Conservation (phyloP, 257 asterid genomes). For the Solanum pinnatisectum region DNA sequence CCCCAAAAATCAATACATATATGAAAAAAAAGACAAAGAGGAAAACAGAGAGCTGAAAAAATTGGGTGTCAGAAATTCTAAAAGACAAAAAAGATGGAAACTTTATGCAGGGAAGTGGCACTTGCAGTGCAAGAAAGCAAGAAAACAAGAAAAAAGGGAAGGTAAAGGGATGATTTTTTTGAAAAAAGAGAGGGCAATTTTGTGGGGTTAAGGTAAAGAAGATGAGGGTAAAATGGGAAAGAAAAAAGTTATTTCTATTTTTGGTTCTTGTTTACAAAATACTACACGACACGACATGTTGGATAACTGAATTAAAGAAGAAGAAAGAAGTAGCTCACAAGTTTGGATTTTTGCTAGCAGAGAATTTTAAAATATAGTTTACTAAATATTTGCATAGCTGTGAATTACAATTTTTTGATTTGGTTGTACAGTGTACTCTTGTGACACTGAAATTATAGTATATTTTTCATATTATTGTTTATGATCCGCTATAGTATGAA, state of each 20-base stretch:
- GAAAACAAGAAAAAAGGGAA: background rate
- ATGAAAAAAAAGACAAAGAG: background rate
- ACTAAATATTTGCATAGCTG: background rate
- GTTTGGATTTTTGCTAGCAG: background rate
- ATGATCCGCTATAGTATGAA: fast-evolving
- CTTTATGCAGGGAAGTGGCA: slow-evolving; percentile 2
- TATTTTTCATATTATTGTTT: background rate
- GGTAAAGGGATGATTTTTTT: background rate
- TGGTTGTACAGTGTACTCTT: background rate
- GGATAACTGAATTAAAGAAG: slow-evolving; percentile 1
- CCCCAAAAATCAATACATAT: background rate
- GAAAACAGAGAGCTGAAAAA: background rate
- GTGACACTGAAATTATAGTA: background rate
- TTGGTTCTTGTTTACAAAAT: background rate
- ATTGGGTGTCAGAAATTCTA: background rate
- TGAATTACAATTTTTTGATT: background rate
- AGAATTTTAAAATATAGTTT: background rate
- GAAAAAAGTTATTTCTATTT: background rate
- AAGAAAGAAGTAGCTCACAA: background rate
- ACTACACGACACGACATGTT: background rate
- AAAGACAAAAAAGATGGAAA: slow-evolving; percentile 1
- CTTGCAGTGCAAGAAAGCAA: slow-evolving; percentile 4
- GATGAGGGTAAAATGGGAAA: background rate
- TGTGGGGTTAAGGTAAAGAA: background rate
- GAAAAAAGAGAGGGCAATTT: background rate